Conservation (phyloP, 345 rosid genomes). For the Ailanthus altissimus region DNA sequence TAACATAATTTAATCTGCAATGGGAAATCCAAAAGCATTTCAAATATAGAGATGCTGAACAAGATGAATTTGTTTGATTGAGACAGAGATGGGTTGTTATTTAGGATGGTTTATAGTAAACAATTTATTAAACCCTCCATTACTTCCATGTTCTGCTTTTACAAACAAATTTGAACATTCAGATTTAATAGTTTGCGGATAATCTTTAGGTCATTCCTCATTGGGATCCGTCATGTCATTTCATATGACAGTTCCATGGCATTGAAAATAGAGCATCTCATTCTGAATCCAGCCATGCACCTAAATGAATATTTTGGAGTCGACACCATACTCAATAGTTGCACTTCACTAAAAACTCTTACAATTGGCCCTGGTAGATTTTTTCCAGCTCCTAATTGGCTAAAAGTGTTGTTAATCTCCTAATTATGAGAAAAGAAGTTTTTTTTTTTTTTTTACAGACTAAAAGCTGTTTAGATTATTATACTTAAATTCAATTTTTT, state of each 20-base stretch:
- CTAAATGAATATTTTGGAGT: constrained; percentile 40
- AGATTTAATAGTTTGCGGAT: not conserved
- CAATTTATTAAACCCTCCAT: too few relatives aligned
- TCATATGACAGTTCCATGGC: not conserved
- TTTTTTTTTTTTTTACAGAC: too few relatives aligned
- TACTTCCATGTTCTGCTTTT: too few relatives aligned
- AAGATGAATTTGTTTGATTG: too few relatives aligned
- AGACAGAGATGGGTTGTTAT: too few relatives aligned
- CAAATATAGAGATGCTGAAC: too few relatives aligned
- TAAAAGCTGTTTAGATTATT: too few relatives aligned
- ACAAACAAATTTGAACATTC: not conserved
- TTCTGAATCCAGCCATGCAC: constrained; percentile 37
- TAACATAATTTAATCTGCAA: too few relatives aligned
- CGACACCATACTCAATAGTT: constrained; percentile 36
- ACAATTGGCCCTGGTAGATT: constrained; percentile 27
- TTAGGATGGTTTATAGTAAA: too few relatives aligned
- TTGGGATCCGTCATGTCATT: constrained; percentile 26
- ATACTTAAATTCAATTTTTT: too few relatives aligned
- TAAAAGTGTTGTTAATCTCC: not conserved
- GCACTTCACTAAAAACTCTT: constrained; percentile 35
- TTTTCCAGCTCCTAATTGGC: constrained; percentile 25
- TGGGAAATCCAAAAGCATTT: too few relatives aligned
- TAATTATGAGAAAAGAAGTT: too few relatives aligned
- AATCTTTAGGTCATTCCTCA: constrained; percentile 31
- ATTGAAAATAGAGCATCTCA: constrained; percentile 37